Percentiles rank a stretch among this genome's conserved stretches.
These are phyloP conservation scores for Liquidambar formosana DNA, from an alignment of 164 flowering plant species.

Conservation along the genomic window DNA sequence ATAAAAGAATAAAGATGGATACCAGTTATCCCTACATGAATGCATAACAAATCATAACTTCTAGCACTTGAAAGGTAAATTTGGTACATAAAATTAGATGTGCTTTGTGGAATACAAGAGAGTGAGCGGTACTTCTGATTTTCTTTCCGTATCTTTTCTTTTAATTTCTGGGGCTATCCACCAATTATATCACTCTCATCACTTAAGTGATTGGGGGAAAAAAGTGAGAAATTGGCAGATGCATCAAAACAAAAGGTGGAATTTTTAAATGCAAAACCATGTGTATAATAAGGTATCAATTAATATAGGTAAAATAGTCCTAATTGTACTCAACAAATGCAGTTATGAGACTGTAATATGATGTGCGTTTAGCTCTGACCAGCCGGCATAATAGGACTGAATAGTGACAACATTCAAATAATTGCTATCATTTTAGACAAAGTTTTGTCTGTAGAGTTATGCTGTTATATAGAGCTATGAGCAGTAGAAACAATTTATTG, in stretches of 20 bases:
- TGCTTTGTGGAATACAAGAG: background rate
- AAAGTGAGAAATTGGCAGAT: background rate
- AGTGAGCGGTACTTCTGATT: no score
- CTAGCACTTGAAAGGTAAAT: background rate
- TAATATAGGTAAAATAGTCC: background rate
- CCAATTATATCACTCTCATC: no score
- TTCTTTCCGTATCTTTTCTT: no score
- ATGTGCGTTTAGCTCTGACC: background rate
- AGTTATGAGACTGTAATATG: background rate
- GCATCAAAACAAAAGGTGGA: background rate
- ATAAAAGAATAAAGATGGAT: background rate
- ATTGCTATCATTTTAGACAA: background rate
- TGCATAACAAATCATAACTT: background rate
- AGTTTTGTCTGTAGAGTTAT: background rate
- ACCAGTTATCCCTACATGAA: background rate
- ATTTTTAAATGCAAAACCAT: background rate
- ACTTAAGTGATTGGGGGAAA: no score
- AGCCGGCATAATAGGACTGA: background rate
- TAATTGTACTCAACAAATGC: background rate
- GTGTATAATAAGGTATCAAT: background rate
- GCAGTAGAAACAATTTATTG: background rate
- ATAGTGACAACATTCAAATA: background rate
- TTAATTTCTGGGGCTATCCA: no score
- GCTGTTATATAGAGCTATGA: background rate
- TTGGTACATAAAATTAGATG: background rate